Evolutionary conservation across 2,329 filamentous ascomycete species (phyloP), one percentile per base, ranked within the genome.

Genomic region (Periconia sp.): DNA sequence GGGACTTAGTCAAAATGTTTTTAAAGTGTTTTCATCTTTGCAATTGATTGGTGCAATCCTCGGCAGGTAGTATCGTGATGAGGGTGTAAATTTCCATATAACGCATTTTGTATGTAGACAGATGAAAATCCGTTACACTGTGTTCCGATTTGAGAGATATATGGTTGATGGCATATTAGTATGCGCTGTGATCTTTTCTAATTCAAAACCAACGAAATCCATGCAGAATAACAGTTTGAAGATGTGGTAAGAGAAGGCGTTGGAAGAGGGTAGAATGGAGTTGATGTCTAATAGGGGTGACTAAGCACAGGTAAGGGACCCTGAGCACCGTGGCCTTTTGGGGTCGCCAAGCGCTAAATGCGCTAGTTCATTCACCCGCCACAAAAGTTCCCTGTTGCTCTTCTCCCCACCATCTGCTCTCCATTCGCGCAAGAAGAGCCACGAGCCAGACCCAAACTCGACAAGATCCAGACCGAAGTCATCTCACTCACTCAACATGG

Each of bases 211-310:
- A 10, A 40, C 17, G 13, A 3, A 40, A 40, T 40, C 14, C 3
- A 17, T 11, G 10, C 3, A 40, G 3, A 40, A 6, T 6, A 40
- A 40, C n/a, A 6, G 37, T 40, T 6, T 45, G n/a, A 41, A 45
- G n/a, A 64, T 61, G 61, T 67, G 65, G 55, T 49, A 50, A 58
- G 49, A 68, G 66, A 70, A 71, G 50, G 43, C 50, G 41, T 64
- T 66, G 50, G 68, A 66, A 45, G 45, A 47, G 49, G 55, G 46
- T 65, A 59, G 66, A 69, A 68, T 30, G 59, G 45, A 50, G 50
- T n/a, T 27, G 8, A 45, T 41, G 52, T 53, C 61, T 40, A 30
- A 57, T 59, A 53, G 41, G 18, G 64, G 59, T 53, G 66, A 67
- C 65, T 40, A 37, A 37, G 30, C 47, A 27, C 23, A 27, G 23